Conservation (phyloP, 495 filamentous ascomycete genomes). For the Aspergillus panamensis region DNA sequence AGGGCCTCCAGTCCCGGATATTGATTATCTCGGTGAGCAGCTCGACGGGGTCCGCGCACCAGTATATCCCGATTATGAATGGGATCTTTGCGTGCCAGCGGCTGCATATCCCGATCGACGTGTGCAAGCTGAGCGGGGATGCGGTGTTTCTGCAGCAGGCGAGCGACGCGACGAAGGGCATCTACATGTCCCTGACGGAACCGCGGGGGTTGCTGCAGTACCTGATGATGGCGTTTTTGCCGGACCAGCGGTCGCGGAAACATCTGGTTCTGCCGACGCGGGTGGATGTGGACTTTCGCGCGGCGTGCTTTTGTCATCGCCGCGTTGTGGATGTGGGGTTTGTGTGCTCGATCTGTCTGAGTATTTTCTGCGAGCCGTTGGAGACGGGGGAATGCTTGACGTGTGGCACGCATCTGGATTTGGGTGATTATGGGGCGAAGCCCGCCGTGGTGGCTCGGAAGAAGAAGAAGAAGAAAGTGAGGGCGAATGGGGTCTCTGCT, state of each 20-base stretch:
- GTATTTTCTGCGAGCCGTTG: conserved; percentile 69
- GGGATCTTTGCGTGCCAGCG: conserved; percentile 89
- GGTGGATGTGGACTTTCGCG: conserved; percentile 91
- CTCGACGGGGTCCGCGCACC: conserved; percentile 74
- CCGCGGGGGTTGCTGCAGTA: conserved; percentile 78
- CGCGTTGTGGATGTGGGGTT: conserved; percentile 87
- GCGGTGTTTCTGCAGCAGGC: conserved; percentile 95
- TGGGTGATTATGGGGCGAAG: conserved; percentile 68
- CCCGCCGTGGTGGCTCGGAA: conserved; percentile 69
- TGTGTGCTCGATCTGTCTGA: conserved; percentile 93
- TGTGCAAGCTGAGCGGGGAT: conserved; percentile 78
- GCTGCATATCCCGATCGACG: conserved; percentile 81
- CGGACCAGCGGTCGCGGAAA: conserved; percentile 63
- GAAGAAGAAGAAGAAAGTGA: conserved; percentile 68
- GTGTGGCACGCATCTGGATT: conserved; percentile 78
- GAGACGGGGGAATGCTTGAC: conserved; percentile 74
- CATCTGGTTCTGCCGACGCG: conserved; percentile 71
- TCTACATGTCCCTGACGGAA: conserved; percentile 69
- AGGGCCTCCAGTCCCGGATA: conserved; percentile 74
- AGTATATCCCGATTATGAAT: conserved; percentile 99
- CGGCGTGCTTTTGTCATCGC: conserved; percentile 95
- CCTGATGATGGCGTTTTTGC: conserved; percentile 90
- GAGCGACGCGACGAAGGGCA: conserved; percentile 80
- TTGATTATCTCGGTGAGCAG: conserved; percentile 81
- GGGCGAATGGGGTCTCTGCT: conserved; percentile 40